Evolutionary conservation across 2,329 filamentous ascomycete species (phyloP).

Genomic region (Mollisiaceae sp.): DNA sequence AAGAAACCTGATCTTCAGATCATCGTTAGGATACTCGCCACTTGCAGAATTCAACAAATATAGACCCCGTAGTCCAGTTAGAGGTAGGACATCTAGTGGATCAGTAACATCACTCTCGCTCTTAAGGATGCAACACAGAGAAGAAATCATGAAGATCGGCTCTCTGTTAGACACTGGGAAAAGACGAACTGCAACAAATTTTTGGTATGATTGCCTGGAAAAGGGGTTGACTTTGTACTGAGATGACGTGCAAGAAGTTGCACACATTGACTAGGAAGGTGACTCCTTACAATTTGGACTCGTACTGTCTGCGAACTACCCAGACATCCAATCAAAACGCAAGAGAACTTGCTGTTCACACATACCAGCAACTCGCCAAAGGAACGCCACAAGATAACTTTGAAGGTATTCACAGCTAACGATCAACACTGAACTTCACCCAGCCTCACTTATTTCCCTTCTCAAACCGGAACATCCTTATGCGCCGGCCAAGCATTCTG

Average conservation of each 20-base stretch:
- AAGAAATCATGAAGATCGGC: too few species aligned
- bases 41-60: neutral
- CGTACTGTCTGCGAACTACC: neutral
- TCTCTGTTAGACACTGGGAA: neutral
- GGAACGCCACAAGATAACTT: neutral
- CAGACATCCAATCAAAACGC: neutral
- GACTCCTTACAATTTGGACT: neutral
- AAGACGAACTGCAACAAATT: neutral
- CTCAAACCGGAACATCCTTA: conserved; percentile 30
- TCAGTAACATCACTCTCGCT: too few species aligned
- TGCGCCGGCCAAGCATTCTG: conserved; percentile 35
- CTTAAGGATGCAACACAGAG: too few species aligned
- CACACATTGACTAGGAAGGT: too few species aligned
- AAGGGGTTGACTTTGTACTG: too few species aligned
- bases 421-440: neutral
- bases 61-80: too few species aligned
- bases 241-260: neutral
- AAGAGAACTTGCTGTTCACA: neutral
- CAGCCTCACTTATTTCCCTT: neutral
- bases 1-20: neutral
- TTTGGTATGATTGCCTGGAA: neutral
- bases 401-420: neutral
- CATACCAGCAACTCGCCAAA: too few species aligned
- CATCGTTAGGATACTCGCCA: neutral
- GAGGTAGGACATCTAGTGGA: too few species aligned